Percentiles rank a stretch among this genome's conserved stretches.
Evolutionary conservation across 2,329 filamentous ascomycete genomes (phyloP).

Genomic region (Diplodia intermedia): DNA sequence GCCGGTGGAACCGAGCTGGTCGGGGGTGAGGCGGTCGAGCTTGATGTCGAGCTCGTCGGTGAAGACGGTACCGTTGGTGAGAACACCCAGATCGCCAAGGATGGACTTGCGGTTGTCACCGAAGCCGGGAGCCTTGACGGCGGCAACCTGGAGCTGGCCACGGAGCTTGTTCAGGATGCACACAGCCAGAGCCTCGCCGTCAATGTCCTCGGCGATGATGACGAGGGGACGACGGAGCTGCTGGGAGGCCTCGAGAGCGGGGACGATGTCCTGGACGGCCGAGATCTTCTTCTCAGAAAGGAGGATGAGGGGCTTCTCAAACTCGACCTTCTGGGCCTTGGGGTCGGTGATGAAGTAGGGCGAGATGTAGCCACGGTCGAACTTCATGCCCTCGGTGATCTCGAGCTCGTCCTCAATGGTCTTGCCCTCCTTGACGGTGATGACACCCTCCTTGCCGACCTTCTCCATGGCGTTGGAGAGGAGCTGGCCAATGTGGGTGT

Average conservation of each 20-base stretch:
- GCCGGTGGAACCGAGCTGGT: constrained; percentile 95
- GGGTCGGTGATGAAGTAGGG: constrained; percentile 99
- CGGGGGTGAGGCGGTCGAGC: constrained; percentile 95
- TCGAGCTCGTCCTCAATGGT: constrained; percentile 97
- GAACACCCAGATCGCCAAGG: constrained; percentile 91
- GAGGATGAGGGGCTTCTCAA: constrained; percentile 98
- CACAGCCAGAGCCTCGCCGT: constrained; percentile 96
- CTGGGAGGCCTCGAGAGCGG: constrained; percentile 94
- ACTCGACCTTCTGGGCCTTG: constrained; percentile 99
- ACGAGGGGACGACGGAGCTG: constrained; percentile 93
- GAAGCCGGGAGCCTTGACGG: constrained; percentile 98
- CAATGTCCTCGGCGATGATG: constrained; percentile 99
- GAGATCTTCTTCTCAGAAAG: constrained; percentile 99
- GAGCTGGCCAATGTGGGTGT: constrained; percentile 91
- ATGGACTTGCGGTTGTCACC: constrained; percentile 99
- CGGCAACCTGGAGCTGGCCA: constrained; percentile 97
- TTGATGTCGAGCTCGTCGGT: constrained; percentile 98
- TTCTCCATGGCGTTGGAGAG: constrained; percentile 99
- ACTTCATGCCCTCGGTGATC: constrained; percentile 99
- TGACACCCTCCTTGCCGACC: constrained; percentile 99
- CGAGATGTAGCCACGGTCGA: constrained; percentile 97
- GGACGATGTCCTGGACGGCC: constrained; percentile 97
- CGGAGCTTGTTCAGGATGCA: constrained; percentile 99
- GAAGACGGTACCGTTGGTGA: constrained; percentile 98
- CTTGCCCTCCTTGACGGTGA: constrained; percentile 99